Evolutionary conservation across 176 grass and related monocot genomes (phyloP).

Genomic region (Triticum monococcum): DNA sequence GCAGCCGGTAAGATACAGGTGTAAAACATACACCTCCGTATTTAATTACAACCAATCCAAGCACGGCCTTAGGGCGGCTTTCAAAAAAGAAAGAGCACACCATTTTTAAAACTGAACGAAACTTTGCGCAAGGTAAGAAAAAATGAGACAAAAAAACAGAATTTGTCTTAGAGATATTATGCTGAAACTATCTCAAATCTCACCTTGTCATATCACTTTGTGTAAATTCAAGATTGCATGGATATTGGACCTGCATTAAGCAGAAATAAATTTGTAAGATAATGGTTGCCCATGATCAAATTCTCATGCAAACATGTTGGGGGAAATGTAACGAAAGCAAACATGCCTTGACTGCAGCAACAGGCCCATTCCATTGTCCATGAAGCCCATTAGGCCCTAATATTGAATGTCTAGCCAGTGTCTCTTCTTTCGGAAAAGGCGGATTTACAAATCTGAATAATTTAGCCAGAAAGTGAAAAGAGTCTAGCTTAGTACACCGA

Average conservation of each 20-base stretch:
- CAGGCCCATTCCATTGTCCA: conserved; percentile 59
- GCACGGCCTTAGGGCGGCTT: not conserved
- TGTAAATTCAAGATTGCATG: conserved; percentile 74
- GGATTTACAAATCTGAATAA: conserved; percentile 71
- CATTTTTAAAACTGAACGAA: not conserved
- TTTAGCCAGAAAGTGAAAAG: conserved; percentile 11
- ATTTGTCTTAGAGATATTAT: not conserved
- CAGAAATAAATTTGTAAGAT: conserved; percentile 37
- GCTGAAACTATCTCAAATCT: conserved; percentile 29
- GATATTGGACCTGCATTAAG: conserved; percentile 91
- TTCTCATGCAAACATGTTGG: conserved; percentile 12
- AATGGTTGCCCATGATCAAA: conserved; percentile 20
- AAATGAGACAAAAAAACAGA: not conserved
- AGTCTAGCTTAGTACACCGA: not conserved
- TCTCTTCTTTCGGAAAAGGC: conserved; percentile 94
- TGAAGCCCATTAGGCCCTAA: conserved; percentile 92
- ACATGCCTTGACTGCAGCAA: conserved; percentile 82
- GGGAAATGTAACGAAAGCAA: conserved; percentile 24
- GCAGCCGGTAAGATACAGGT: too few relatives aligned
- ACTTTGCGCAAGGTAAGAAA: not conserved
- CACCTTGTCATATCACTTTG: conserved; percentile 72
- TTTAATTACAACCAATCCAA: too few relatives aligned
- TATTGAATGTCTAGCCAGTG: conserved; percentile 96
- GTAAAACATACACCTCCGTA: too few relatives aligned
- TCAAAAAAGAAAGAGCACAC: not conserved